Conservation (phyloP, 257 asterid species). For the Solanum verrucosum region DNA sequence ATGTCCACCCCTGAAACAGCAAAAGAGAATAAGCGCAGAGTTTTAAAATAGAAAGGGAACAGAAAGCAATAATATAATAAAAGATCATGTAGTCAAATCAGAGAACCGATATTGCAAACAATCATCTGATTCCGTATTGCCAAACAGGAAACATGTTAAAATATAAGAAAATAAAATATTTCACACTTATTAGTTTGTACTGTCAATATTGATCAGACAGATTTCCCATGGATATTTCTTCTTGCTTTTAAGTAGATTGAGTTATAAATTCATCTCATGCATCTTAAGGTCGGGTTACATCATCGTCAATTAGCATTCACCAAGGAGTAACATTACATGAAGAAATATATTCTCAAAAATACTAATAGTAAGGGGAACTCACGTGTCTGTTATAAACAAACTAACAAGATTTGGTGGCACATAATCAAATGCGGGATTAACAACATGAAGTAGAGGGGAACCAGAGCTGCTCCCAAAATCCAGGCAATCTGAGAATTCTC, state of each 20-base stretch:
- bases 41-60: background rate
- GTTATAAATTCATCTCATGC: background rate
- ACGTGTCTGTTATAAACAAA: conserved; percentile 92
- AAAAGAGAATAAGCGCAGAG: conserved; percentile 4
- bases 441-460: conserved; percentile 76
- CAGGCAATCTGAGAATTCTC: conserved; percentile 92
- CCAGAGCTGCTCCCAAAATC: conserved; percentile 77
- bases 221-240: background rate
- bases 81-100: background rate
- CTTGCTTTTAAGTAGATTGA: background rate
- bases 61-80: background rate
- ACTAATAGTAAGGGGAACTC: conserved; percentile 26
- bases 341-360: background rate
- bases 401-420: conserved; percentile 95
- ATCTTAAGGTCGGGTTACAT: background rate
- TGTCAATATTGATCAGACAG: background rate
- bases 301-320: background rate
- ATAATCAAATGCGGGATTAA: conserved; percentile 96
- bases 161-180: background rate
- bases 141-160: background rate
- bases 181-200: background rate
- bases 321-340: background rate
- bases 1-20: conserved; percentile 76
- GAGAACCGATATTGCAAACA: background rate
- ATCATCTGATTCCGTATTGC: background rate